Base-by-base conservation (phyloP, 164 flowering plant genomes). In the Chimonanthus praecox region DNA sequence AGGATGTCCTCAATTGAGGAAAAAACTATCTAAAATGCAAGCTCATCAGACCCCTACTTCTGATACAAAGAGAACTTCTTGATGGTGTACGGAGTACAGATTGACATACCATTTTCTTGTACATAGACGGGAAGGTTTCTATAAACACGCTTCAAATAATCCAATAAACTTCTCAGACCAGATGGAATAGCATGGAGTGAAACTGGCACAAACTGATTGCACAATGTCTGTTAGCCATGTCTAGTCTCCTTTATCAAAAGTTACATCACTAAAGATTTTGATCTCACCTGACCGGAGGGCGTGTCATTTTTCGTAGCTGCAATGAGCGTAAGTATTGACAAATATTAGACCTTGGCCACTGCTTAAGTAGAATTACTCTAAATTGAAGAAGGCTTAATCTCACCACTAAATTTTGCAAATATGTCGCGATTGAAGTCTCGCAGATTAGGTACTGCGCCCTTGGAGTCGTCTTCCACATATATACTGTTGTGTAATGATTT, bases 401-500 rank as follows among this genome's bases (percentile, higher is more conserved):
- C 6, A 66, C 68, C 15, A 68, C 77, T 33, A 58, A 67, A 49
- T 71, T 54, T 64, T 10, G 72, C 76, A 62, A 47, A 75, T 73
- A 80, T 75, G 63, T 80, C 80, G 3, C 58, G 9, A 33, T 49
- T 67, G 50, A 47, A 82, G 44, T 82, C 81, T 47, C 46, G 15
- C 10, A 10, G n/a, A 8, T 67, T 69, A 4, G 58, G 50, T 45
- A 11, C 3, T n/a, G 67, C 64, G 65, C 47, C 60, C 43, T 65
- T 18, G 58, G 77, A 10, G 51, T 63, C 46, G 10, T 82, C 80
- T 63, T 68, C 15, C 3, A 77, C 43, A 46, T 77, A 46, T 77
- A 64, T 7, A 71, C 6, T 3, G 78, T 58, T 54, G n/a, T 4
- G 69, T 84, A 84, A 67, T 84, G 77, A 72, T 82, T 82, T 20